Percentiles rank a stretch among this genome's conserved stretches.
Conservation (phyloP, 495 filamentous ascomycete species). For the Gamarada debralockiae region DNA sequence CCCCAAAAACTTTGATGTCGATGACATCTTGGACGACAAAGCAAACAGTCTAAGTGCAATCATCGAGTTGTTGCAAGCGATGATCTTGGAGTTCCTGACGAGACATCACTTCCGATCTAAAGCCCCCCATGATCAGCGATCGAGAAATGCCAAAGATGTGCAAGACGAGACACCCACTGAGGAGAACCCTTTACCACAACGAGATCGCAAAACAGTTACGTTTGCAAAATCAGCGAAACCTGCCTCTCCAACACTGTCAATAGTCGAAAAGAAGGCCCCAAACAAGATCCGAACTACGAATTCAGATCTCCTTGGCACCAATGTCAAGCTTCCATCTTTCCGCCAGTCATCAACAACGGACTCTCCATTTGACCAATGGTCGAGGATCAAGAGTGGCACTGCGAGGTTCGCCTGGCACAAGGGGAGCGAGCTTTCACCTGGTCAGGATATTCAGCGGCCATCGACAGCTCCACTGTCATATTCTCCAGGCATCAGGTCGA, state of each 20-base stretch:
- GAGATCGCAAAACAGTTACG: not conserved
- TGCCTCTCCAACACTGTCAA: not conserved
- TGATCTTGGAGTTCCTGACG: conserved; percentile 64
- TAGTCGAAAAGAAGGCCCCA: not conserved
- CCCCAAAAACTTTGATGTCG: conserved; percentile 5
- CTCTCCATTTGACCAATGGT: conserved; percentile 59
- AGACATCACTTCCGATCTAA: conserved; percentile 51
- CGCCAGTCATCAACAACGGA: conserved; percentile 19
- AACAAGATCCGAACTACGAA: not conserved
- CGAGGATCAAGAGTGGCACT: conserved; percentile 60
- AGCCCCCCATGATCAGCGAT: not conserved
- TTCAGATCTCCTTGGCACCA: conserved; percentile 27
- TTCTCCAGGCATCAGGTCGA: not conserved
- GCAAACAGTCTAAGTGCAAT: conserved; percentile 38
- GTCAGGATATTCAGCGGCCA: conserved; percentile 1
- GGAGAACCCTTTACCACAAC: not conserved
- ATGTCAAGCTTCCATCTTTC: conserved; percentile 25
- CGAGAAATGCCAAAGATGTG: not conserved
- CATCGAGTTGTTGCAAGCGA: conserved; percentile 56
- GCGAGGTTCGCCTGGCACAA: not conserved
- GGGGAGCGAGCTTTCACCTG: not conserved
- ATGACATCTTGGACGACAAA: conserved; percentile 34
- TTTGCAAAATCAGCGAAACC: not conserved
- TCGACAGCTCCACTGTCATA: conserved; percentile 9
- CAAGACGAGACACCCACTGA: not conserved